Base-by-base conservation (phyloP, 345 rosid genomes). In the Lumnitzera littorea region DNA sequence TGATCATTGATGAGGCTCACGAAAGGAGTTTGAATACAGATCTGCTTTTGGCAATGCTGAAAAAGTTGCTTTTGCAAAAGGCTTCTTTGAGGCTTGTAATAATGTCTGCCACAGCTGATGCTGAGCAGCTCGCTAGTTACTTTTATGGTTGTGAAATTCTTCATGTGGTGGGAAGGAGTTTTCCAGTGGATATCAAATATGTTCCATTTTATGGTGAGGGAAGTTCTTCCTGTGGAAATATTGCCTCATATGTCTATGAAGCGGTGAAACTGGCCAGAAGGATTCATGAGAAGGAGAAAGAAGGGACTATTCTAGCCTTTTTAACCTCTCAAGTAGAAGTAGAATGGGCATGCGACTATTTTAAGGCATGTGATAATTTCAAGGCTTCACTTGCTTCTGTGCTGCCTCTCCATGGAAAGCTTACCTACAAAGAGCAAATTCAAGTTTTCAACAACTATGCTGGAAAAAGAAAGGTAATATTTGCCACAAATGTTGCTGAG, bases 41-140 rank as follows among this genome's bases (percentile, higher is more conserved):
- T 76, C 87, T 91, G 65, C 89, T 91, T 54, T 66, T 91, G 82
- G 91, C 91, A 14, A 61, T 82, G 79, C 71, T 89, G 31, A 87
- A 80, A 76, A 72, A 75, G 61, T 73, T 91, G 66, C 84, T 89
- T 46, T 49, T 58, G 51, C 69, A 48, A 72, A 87, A 91, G 71
- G 36, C 51, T 70, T 82, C 84, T 61, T 60, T 91, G 60, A 83
- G 88, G 78, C 83, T 91, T 69, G 65, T 91, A 53, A 85, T 91
- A 77, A 91, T 91, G 98, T 91, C 96, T 53, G 98, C 98, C 62
- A 91, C 98, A 25, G 98, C 91, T 14, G 84, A 91, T 81, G 85
- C 96, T 48, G 57, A 64, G 58, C 88, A 85, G 68, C 88, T 91
- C n/a, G 80, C 98, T 17, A 67, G 77, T 14, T 91, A 83, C 79